Percentiles rank a stretch among this genome's conserved stretches.
Conservation (phyloP, 2,329 filamentous ascomycete genomes). For the Rhynchosporium secalis region DNA sequence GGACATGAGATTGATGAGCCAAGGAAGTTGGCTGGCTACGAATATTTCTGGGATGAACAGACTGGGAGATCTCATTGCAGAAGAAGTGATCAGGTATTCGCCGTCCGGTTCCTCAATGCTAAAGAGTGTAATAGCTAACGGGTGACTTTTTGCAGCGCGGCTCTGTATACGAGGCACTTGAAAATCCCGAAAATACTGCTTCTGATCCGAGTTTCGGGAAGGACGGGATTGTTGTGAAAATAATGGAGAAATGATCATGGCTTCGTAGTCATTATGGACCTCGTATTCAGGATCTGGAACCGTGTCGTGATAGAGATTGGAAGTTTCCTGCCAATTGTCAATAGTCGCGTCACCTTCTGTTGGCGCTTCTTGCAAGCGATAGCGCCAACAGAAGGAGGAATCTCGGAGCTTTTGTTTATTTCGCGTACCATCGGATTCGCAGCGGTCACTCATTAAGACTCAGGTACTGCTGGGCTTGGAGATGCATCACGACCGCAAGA, state of each 20-base stretch:
- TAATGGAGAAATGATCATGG: background rate
- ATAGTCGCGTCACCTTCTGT: no score
- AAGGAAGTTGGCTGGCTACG: background rate
- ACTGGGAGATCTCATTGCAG: background rate
- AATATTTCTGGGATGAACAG: constrained; percentile 6
- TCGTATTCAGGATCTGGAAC: background rate
- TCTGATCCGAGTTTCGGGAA: background rate
- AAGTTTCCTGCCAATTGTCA: background rate
- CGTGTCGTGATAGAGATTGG: background rate
- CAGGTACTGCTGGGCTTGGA: no score
- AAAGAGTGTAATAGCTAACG: background rate
- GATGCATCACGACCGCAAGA: no score
- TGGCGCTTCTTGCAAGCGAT: no score
- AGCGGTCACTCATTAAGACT: no score
- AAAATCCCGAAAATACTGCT: background rate
- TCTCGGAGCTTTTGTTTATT: no score
- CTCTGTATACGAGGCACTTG: constrained; percentile 1
- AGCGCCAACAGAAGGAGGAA: no score
- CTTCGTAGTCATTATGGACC: background rate
- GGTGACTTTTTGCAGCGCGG: background rate
- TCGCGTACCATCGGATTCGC: no score
- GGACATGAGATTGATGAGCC: background rate
- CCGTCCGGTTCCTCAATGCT: background rate
- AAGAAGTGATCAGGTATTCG: background rate
- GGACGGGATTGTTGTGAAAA: background rate